Base-by-base conservation (phyloP, 495 filamentous ascomycete genomes). In the Penicillium pancosmium region DNA sequence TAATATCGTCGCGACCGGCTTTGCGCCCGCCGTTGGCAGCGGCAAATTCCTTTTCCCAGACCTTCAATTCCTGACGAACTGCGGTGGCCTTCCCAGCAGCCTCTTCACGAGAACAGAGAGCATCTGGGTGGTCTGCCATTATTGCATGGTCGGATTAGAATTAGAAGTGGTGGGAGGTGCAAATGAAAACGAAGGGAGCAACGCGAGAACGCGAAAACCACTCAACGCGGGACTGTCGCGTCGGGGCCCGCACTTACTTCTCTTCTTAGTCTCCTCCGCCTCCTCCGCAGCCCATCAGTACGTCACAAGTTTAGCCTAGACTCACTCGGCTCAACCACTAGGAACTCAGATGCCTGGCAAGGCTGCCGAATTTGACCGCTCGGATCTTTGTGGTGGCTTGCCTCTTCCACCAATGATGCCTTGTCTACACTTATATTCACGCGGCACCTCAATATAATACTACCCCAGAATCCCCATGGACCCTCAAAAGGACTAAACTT, bases 1-100 rank as follows among this genome's bases (percentile, higher is more conserved):
- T 97, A 69, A 97, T 96, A 72, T 97, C 92, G 13, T 88, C 85
- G 38, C 91, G 87, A 18, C 82, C 80, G 12, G 94, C 88, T 76
- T 96, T 97, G 52, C 79, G 81, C 15, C 92, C 92, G 11, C 74
- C 79, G 67, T 96, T 82, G 1, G 77, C 74, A 19, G 75, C 73
- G 2, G 90, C 84, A 78, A 94, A 97, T 6, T 82, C 75, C 63
- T 82, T 84, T 72, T 98, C 93, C 88, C 92, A 98, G 67, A 80
- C 73, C 71, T 97, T 98, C 33, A 98, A 75, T 60, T 96, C 90
- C 10, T 78, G 76, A 4, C 91, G 87, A 21, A 97, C 72, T 54
- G 52, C 62, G 4, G 64, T 64, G 36, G 73, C 69, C 36, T 69
- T 63, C 0, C 58, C 58, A 11, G 62, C 63, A 11, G 68, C 64